These are phyloP conservation scores for Daldinia eschscholtzii DNA, from an alignment of 2,329 filamentous ascomycete genomes.

Conservation along the genomic window DNA sequence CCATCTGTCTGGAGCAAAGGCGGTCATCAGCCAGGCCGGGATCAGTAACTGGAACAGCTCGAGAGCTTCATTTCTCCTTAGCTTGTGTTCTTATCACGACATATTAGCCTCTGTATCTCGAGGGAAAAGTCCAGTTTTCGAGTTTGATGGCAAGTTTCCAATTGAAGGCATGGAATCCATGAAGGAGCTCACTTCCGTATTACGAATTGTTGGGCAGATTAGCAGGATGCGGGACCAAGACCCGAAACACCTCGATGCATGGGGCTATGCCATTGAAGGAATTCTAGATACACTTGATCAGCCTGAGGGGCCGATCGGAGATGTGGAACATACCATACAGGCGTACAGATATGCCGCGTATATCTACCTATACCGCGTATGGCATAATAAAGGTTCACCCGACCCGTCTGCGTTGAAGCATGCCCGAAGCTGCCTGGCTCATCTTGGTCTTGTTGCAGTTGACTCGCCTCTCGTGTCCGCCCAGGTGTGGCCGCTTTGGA, in stretches of 20 bases:
- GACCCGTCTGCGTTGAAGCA: constrained; percentile 43
- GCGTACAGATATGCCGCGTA: constrained; percentile 52
- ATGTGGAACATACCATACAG: constrained; percentile 48
- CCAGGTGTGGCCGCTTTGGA: constrained; percentile 53
- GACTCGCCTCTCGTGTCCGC: constrained; percentile 49
- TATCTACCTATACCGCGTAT: constrained; percentile 52
- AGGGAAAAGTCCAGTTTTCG: constrained; percentile 46
- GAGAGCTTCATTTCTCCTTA: constrained; percentile 48
- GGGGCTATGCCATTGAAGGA: constrained; percentile 35
- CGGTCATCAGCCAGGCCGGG: constrained; percentile 46
- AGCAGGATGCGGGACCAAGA: constrained; percentile 46
- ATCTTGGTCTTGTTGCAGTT: constrained; percentile 47
- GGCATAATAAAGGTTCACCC: constrained; percentile 46
- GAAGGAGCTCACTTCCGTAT: constrained; percentile 41
- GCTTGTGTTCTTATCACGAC: constrained; percentile 52
- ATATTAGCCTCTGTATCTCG: constrained; percentile 50
- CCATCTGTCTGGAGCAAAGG: constrained; percentile 51
- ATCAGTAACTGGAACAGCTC: constrained; percentile 41
- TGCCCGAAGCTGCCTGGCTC: constrained; percentile 46
- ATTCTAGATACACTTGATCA: constrained; percentile 36
- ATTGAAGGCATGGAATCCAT: constrained; percentile 45
- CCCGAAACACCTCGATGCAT: constrained; percentile 22
- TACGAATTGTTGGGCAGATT: constrained; percentile 46
- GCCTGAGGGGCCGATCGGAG: constrained; percentile 29
- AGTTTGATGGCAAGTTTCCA: constrained; percentile 42